These are phyloP conservation scores for Saccharum spontaneum DNA, from an alignment of 176 grass and related monocot species.

Conservation along the genomic window DNA sequence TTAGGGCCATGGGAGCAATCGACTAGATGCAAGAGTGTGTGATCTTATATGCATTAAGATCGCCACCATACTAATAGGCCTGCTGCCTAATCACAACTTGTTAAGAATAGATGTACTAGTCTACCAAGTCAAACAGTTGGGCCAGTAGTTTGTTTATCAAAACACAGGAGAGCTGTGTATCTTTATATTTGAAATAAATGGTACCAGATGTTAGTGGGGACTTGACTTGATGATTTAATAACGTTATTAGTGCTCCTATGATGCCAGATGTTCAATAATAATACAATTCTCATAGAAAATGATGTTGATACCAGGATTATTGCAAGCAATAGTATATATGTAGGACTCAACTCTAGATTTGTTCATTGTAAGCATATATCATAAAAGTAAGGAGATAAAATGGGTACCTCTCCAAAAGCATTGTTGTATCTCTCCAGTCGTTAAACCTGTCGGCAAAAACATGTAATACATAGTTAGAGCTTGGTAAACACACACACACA, in stretches of 20 bases:
- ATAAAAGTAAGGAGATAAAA: constrained; percentile 24
- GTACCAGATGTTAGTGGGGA: neutral
- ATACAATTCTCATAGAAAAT: neutral
- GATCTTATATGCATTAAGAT: neutral
- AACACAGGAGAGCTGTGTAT: neutral
- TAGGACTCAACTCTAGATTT: constrained; percentile 1
- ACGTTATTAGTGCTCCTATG: neutral
- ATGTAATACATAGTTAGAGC: constrained; percentile 26
- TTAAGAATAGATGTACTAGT: neutral
- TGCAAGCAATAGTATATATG: constrained; percentile 4
- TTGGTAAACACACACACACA: neutral
- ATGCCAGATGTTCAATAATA: constrained; percentile 11
- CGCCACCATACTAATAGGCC: neutral
- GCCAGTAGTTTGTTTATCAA: neutral
- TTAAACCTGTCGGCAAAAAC: constrained; percentile 41
- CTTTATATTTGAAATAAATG: neutral
- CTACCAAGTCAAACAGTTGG: neutral
- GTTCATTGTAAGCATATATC: constrained; percentile 10
- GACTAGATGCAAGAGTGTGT: constrained; percentile 1
- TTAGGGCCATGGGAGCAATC: neutral
- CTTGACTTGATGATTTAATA: neutral
- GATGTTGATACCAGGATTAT: neutral
- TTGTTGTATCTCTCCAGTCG: constrained; percentile 62
- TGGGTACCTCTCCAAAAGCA: constrained; percentile 76
- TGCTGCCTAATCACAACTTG: neutral